Evolutionary conservation across 257 asterid genomes (phyloP), one percentile per base, ranked within the genome.

Genomic region (Penstemon barbatus): DNA sequence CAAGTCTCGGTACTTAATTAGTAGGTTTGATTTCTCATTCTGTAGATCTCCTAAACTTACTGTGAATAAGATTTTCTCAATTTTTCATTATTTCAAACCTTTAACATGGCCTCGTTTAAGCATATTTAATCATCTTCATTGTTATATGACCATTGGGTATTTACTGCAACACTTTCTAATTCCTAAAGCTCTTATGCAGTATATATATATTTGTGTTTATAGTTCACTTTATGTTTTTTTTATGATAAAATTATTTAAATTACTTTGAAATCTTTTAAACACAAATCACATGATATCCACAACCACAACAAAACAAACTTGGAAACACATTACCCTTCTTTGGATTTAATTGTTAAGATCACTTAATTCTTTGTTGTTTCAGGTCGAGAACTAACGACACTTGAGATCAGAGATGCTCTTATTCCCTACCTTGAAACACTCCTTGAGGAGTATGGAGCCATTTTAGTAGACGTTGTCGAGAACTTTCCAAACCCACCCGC

Each of bases 311-410:
- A 25, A 25, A 25, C 33, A 25, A 25, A 25, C 33, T 25, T 25
- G 33, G 33, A 25, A 25, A 25, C 33, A 25, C 2, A n/a, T 44
- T 25, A 36, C 39, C 55, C 50, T 57, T 55, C 36, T 43, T 43
- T 59, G 63, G 40, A 54, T 72, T 63, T 62, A 19, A n/a, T 12
- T 46, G 46, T 43, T 41, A 55, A 70, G 25, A 37, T 62, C 33
- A 41, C 19, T 13, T 12, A 74, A 40, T 73, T 58, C 53, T 72
- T 56, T 53, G 65, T 43, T 18, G 51, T 67, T 73, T 72, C 83
- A 93, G 99, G 99, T 50, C 82, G 97, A 56, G 97, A 90, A 78
- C 97, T 93, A 69, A 88, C 99, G 33, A 90, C 97, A 25, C 88
- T 88, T 49, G 97, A 93, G 83, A 93, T 93, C 54, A 81, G 97